phyloP scores from a whole-genome alignment of 1,139 yeast species.

The Suhomyces anneliseae region DNA sequence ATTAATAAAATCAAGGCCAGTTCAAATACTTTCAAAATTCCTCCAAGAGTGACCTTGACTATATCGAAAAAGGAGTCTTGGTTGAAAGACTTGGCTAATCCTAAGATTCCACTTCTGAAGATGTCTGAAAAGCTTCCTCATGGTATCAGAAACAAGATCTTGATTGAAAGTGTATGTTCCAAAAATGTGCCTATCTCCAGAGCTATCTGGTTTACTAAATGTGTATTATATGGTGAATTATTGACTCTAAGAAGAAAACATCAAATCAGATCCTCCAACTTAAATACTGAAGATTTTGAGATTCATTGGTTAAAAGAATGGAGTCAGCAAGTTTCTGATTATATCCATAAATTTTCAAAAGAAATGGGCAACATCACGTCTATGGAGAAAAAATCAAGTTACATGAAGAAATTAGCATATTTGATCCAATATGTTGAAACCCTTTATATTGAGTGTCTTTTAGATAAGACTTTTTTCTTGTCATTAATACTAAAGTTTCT shows the following conservation, averaged over 20 bases:
- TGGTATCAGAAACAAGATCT: constrained; percentile 72
- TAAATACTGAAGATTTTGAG: constrained; percentile 38
- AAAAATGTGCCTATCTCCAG: constrained; percentile 70
- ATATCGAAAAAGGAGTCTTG: constrained; percentile 83
- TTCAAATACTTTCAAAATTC: constrained; percentile 64
- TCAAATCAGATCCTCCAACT: constrained; percentile 5
- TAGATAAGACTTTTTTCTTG: constrained; percentile 63
- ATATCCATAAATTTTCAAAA: constrained; percentile 51
- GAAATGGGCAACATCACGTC: constrained; percentile 31
- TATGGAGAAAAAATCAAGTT: constrained; percentile 38
- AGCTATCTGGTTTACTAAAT: constrained; percentile 87
- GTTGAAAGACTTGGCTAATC: constrained; percentile 76
- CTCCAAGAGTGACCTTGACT: constrained; percentile 85
- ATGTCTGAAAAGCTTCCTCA: constrained; percentile 87
- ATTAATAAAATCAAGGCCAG: constrained; percentile 59
- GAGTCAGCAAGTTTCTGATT: constrained; percentile 76
- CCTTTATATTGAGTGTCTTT: constrained; percentile 64
- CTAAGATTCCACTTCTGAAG: constrained; percentile 60
- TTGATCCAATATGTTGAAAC: constrained; percentile 59
- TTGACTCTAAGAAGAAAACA: constrained; percentile 61
- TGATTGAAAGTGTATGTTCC: constrained; percentile 69
- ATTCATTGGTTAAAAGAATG: constrained; percentile 78
- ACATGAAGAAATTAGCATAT: constrained; percentile 59
- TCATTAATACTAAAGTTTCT: constrained; percentile 62
- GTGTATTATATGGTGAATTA: constrained; percentile 82